Evolutionary conservation across 108 stramenopile species (phyloP).

Genomic region (Conticribra weissflogii): DNA sequence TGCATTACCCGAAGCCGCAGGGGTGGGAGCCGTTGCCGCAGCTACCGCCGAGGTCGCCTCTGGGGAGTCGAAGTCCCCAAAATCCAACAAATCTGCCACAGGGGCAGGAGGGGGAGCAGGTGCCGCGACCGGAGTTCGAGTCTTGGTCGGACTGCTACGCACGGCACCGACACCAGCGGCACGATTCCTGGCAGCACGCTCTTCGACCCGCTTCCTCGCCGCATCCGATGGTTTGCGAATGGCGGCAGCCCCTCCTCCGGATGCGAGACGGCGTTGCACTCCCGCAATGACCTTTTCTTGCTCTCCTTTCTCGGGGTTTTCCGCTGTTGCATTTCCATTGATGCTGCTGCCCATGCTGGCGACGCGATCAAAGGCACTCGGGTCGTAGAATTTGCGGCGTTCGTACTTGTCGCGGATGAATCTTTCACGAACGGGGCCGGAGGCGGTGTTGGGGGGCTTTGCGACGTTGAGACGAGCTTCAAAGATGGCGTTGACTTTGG

Average conservation of each 20-base stretch:
- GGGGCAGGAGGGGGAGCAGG: constrained; percentile 41
- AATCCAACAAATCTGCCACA: constrained; percentile 54
- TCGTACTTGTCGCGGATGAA: constrained; percentile 95
- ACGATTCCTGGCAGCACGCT: constrained; percentile 55
- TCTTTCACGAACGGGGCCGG: constrained; percentile 79
- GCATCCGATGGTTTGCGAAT: constrained; percentile 73
- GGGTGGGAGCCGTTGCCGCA: constrained; percentile 23
- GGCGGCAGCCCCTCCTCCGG: constrained; percentile 12
- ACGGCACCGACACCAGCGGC: constrained; percentile 32
- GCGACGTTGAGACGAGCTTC: constrained; percentile 71
- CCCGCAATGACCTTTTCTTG: constrained; percentile 36
- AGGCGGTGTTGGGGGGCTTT: constrained; percentile 74
- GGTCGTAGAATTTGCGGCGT: constrained; percentile 86
- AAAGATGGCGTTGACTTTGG: constrained; percentile 85
- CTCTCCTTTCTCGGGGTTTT: constrained; percentile 11
- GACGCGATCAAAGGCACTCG: constrained; percentile 49
- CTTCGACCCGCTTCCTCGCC: constrained; percentile 71
- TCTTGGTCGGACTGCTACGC: constrained; percentile 32
- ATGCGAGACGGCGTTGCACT: constrained; percentile 29
- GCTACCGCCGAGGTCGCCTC: constrained; percentile 46
- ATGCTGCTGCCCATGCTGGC: constrained; percentile 18
- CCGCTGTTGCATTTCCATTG: constrained; percentile 6
- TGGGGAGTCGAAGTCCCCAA: constrained; percentile 45
- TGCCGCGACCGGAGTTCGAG: too few relatives aligned
- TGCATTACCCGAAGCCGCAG: constrained; percentile 14